phyloP scores from a whole-genome alignment of 441 rosid species.

The Isatis lusitanica region DNA sequence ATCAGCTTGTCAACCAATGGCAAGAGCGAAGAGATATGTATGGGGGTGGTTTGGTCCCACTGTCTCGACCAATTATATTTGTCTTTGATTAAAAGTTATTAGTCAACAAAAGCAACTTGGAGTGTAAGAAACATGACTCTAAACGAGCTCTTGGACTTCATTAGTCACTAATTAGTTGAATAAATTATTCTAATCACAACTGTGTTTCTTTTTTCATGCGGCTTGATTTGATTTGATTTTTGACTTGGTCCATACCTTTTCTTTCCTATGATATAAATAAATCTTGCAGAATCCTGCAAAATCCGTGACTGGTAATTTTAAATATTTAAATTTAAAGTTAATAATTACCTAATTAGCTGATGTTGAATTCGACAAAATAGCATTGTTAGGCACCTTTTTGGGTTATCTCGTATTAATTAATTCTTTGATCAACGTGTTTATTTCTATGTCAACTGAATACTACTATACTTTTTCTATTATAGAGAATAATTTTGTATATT shows the following conservation, averaged over 20 bases:
- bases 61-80: neutral
- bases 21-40: neutral
- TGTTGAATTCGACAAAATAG: neutral
- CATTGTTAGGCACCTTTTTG: neutral
- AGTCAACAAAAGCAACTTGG: conserved; percentile 52
- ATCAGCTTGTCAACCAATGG: conserved; percentile 35
- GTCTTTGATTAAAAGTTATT: neutral
- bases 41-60: conserved; percentile 18
- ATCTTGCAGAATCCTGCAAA: conserved; percentile 11
- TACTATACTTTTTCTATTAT: neutral
- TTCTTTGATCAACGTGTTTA: neutral
- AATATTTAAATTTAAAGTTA: neutral
- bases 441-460: neutral
- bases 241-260: conserved; percentile 18
- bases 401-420: neutral
- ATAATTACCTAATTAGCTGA: neutral
- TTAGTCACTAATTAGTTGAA: neutral
- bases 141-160: conserved; percentile 1
- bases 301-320: conserved; percentile 15
- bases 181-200: neutral
- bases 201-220: neutral
- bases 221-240: conserved; percentile 10
- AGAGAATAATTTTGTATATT: neutral
- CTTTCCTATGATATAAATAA: neutral
- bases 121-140: neutral